These are phyloP conservation scores for Moringa oleifera DNA, from an alignment of 345 rosid genomes.

Conservation along the genomic window DNA sequence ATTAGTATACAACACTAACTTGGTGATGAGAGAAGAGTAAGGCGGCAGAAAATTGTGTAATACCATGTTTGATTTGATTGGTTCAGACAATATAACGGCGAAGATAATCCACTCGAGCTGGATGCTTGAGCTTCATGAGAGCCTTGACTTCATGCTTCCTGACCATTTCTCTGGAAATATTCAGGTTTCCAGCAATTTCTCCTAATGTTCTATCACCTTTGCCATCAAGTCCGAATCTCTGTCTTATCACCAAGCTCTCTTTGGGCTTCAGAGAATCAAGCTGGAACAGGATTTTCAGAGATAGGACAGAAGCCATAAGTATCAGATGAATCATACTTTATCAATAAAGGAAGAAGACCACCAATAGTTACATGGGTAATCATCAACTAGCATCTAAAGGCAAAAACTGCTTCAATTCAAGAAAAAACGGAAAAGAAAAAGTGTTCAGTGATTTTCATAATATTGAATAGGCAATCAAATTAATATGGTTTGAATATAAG, in stretches of 20 bases:
- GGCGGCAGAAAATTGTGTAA: slow-evolving; percentile 3
- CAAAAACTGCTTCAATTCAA: too few relatives aligned
- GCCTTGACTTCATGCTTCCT: slow-evolving; percentile 95
- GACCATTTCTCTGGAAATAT: slow-evolving; percentile 96
- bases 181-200: slow-evolving; percentile 88
- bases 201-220: slow-evolving; percentile 90
- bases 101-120: slow-evolving; percentile 78
- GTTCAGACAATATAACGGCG: slow-evolving; percentile 63
- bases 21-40: neutral
- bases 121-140: slow-evolving; percentile 95
- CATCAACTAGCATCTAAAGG: too few relatives aligned
- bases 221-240: slow-evolving; percentile 89
- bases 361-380: neutral
- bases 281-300: slow-evolving; percentile 29
- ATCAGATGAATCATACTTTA: neutral
- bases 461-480: too few relatives aligned
- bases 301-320: neutral
- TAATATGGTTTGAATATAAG: too few relatives aligned
- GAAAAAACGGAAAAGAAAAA: neutral
- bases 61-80: slow-evolving; percentile 5
- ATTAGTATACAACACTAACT: slow-evolving; percentile 12
- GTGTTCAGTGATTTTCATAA: neutral
- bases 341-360: neutral
- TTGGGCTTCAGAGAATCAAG: slow-evolving; percentile 89
- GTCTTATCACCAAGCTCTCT: slow-evolving; percentile 91